Evolutionary conservation across 192 early-diverging fungal species (phyloP).

Genomic region (Coemansia sp.): DNA sequence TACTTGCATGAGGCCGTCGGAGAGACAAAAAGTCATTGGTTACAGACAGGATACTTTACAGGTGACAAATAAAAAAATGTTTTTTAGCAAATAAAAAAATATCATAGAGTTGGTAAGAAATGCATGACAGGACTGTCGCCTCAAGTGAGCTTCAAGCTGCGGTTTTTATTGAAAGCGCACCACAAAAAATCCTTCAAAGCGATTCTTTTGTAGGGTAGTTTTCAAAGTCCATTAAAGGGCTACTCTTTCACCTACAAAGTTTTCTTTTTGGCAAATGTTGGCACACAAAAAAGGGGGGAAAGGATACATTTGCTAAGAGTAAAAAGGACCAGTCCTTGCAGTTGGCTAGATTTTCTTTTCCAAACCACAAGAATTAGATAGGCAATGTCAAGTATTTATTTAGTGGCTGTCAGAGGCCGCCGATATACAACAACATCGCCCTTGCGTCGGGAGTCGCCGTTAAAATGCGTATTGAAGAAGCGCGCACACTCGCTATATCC

Average conservation of each 20-base stretch:
- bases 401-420: neutral
- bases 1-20: conserved; percentile 44
- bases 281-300: neutral
- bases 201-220: neutral
- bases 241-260: neutral
- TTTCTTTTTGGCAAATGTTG: neutral
- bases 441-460: conserved; percentile 73
- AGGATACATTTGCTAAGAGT: neutral
- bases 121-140: neutral
- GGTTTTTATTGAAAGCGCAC: neutral
- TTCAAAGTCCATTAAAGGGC: too few relatives aligned
- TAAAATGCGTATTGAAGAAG: conserved; percentile 94
- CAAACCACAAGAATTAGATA: neutral
- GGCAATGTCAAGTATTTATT: neutral
- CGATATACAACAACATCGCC: conserved; percentile 88
- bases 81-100: neutral
- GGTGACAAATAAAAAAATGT: neutral
- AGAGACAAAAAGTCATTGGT: conserved; percentile 24
- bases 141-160: neutral
- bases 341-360: neutral
- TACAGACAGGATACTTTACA: neutral
- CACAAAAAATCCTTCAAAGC: neutral
- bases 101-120: neutral
- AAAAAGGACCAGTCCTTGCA: neutral
- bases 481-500: conserved; percentile 72